These are phyloP conservation scores for Penicillium antarcticum DNA, from an alignment of 495 filamentous ascomycete genomes.

Conservation along the genomic window DNA sequence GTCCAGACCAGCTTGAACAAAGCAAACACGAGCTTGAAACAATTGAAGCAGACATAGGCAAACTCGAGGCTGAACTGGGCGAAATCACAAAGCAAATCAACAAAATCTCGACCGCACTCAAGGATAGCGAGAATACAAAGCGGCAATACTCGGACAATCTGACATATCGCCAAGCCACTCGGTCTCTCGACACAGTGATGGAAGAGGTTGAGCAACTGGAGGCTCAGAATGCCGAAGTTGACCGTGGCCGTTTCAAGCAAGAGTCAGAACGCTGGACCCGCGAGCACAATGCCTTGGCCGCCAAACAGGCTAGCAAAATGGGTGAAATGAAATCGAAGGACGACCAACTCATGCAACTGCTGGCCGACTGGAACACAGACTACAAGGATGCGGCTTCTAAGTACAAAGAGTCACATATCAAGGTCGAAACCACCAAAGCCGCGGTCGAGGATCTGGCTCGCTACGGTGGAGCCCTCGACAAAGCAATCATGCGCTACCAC, in stretches of 20 bases:
- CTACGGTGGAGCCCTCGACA: conserved; percentile 78
- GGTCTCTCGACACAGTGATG: conserved; percentile 61
- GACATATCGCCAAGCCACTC: conserved; percentile 69
- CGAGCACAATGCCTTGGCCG: conserved; percentile 57
- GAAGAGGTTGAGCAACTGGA: conserved; percentile 74
- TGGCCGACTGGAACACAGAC: conserved; percentile 77
- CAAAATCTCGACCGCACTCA: conserved; percentile 71
- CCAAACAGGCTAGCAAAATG: conserved; percentile 60
- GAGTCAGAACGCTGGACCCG: conserved; percentile 64
- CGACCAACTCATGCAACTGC: conserved; percentile 62
- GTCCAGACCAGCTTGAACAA: conserved; percentile 63
- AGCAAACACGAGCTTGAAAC: conserved; percentile 66
- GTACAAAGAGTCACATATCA: conserved; percentile 85
- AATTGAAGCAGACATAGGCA: conserved; percentile 61
- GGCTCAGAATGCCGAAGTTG: conserved; percentile 74
- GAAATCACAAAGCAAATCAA: conserved; percentile 68
- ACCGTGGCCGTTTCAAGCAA: conserved; percentile 67
- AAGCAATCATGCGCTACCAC: conserved; percentile 96
- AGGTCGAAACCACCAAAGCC: conserved; percentile 88
- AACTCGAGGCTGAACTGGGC: conserved; percentile 63
- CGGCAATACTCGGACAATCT: conserved; percentile 84
- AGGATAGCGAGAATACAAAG: conserved; percentile 73
- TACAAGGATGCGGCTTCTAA: conserved; percentile 80
- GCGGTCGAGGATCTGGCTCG: conserved; percentile 85
- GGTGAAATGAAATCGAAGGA: conserved; percentile 80